A percentile compares a stretch with the other conserved stretches of the same genome.
These are phyloP conservation scores for Papiliotrema nemorosa DNA, from an alignment of 1,284 basidiomycete genomes.

Conservation along the genomic window DNA sequence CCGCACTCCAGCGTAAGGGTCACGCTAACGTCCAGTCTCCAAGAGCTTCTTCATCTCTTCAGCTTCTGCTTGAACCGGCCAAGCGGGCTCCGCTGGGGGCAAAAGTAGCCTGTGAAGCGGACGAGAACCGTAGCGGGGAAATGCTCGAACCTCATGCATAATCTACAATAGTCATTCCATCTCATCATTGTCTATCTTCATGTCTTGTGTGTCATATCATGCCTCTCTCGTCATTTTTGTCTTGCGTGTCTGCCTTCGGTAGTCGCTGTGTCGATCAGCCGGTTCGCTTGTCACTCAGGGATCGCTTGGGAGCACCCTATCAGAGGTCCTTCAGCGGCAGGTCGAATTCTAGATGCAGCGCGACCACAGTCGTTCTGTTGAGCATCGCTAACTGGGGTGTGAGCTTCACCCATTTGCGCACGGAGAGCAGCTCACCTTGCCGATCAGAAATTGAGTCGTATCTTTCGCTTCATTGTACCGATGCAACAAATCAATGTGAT, in stretches of 20 bases:
- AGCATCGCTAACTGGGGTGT: conserved; percentile 37
- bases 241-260: too few species aligned
- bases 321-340: conserved; percentile 34
- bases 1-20: not conserved
- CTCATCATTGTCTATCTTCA: too few species aligned
- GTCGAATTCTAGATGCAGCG: conserved; percentile 38
- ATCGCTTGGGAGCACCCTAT: too few species aligned
- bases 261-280: too few species aligned
- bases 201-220: too few species aligned
- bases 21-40: conserved; percentile 26
- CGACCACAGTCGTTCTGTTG: conserved; percentile 35
- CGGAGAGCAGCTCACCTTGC: conserved; percentile 20
- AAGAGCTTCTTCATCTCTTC: conserved; percentile 47
- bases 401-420: not conserved
- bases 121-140: not conserved
- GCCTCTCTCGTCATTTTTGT: too few species aligned
- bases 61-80: conserved; percentile 64
- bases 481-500: conserved; percentile 44
- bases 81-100: not conserved
- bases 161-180: too few species aligned
- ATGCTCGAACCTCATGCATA: too few species aligned
- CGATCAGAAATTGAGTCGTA: conserved; percentile 43
- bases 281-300: too few species aligned
- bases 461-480: conserved; percentile 50
- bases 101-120: not conserved